These are phyloP conservation scores for Cryptococcus sp. DNA, from an alignment of 1,284 basidiomycete genomes.

Conservation along the genomic window DNA sequence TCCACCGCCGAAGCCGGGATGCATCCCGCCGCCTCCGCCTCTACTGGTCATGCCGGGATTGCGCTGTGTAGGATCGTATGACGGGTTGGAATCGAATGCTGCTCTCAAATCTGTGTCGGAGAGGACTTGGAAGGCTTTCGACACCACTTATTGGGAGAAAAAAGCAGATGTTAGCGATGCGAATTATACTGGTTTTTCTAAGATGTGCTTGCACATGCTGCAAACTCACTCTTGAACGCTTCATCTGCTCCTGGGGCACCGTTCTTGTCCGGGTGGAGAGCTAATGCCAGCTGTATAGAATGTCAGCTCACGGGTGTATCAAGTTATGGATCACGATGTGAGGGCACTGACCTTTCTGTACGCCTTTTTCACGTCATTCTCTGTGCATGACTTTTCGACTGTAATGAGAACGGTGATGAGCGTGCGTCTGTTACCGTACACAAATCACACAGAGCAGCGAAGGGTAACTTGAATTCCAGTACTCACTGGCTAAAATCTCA, in stretches of 20 bases:
- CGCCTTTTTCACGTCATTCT: slow-evolving; percentile 91
- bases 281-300: slow-evolving; percentile 72
- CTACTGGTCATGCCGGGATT: slow-evolving; percentile 66
- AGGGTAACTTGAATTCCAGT: too few species aligned
- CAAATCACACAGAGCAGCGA: too few species aligned
- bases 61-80: slow-evolving; percentile 84
- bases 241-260: slow-evolving; percentile 97
- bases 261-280: slow-evolving; percentile 96
- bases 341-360: slow-evolving; percentile 75
- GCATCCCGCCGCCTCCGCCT: slow-evolving; percentile 44
- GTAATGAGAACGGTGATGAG: background rate
- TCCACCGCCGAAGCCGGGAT: slow-evolving; percentile 55
- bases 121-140: slow-evolving; percentile 93
- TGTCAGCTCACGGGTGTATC: slow-evolving; percentile 1
- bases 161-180: too few species aligned
- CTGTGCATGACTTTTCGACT: slow-evolving; percentile 82
- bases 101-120: slow-evolving; percentile 91
- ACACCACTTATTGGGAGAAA: slow-evolving; percentile 73
- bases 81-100: slow-evolving; percentile 81
- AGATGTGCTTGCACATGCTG: too few species aligned
- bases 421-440: too few species aligned
- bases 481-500: slow-evolving; percentile 70
- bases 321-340: background rate
- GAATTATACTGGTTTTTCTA: too few species aligned
- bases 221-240: slow-evolving; percentile 87